phyloP scores from a whole-genome alignment of 108 stramenopile species.

The Tribonema minus region DNA sequence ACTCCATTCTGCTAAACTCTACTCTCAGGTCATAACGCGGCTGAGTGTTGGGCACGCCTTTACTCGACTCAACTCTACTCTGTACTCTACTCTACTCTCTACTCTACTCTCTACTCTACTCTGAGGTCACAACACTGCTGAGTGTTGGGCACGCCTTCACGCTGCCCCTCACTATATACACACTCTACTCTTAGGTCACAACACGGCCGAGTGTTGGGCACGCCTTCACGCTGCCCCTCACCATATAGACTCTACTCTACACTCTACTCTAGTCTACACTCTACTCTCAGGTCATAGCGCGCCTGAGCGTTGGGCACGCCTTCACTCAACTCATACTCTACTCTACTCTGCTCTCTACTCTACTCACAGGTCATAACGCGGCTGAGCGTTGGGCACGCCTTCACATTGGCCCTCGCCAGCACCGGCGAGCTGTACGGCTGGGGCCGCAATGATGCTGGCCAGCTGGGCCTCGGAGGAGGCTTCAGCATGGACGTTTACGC shows the following conservation, averaged over 20 bases:
- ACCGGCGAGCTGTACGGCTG: conserved; percentile 53
- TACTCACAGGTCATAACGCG: neutral
- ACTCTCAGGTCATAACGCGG: too few relatives aligned
- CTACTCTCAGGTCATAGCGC: neutral
- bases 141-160: too few relatives aligned
- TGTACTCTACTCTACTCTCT: too few relatives aligned
- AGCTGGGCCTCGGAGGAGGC: conserved; percentile 60
- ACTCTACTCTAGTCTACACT: too few relatives aligned
- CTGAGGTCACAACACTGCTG: too few relatives aligned
- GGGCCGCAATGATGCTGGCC: conserved; percentile 59
- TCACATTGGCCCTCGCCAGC: conserved; percentile 43
- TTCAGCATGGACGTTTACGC: conserved; percentile 61
- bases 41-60: too few relatives aligned
- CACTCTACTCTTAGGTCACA: neutral
- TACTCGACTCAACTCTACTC: too few relatives aligned
- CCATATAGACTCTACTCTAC: too few relatives aligned
- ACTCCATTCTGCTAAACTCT: too few relatives aligned
- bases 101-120: too few relatives aligned
- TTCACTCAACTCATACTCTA: too few relatives aligned
- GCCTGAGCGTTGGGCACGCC: conserved; percentile 38
- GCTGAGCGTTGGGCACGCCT: conserved; percentile 44
- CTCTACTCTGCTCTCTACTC: too few relatives aligned
- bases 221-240: conserved; percentile 52
- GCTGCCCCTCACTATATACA: conserved; percentile 41
- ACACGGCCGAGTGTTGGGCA: conserved; percentile 26